A percentile compares a stretch with the other conserved stretches of the same genome.
These are phyloP conservation scores for Arthrinium puccinioides DNA, from an alignment of 2,329 filamentous ascomycete genomes.

Conservation along the genomic window DNA sequence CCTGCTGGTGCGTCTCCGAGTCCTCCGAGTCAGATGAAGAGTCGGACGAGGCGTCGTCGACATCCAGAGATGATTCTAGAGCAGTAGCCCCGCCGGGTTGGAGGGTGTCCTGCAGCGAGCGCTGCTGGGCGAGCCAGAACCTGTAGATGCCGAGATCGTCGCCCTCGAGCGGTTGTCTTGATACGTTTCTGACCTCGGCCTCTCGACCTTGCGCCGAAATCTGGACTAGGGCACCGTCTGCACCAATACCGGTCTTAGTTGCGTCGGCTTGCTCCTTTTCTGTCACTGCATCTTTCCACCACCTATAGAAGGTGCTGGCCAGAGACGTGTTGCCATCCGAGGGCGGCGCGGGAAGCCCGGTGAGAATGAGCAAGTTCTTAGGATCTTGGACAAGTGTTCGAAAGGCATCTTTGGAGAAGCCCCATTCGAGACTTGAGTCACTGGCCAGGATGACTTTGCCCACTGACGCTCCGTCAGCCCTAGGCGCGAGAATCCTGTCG, in stretches of 20 bases:
- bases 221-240: conserved; percentile 51
- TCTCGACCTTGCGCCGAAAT: conserved; percentile 58
- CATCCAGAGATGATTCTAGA: conserved; percentile 63
- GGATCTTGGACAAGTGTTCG: conserved; percentile 66
- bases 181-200: conserved; percentile 53
- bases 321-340: conserved; percentile 37
- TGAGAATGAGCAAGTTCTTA: conserved; percentile 80
- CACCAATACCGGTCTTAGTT: conserved; percentile 5
- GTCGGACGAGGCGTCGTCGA: conserved; percentile 77
- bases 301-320: conserved; percentile 71
- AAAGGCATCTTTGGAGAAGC: conserved; percentile 79
- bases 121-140: conserved; percentile 83
- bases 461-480: conserved; percentile 30
- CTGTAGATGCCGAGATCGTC: conserved; percentile 79
- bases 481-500: conserved; percentile 54
- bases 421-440: conserved; percentile 88
- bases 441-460: conserved; percentile 83
- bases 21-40: conserved; percentile 83
- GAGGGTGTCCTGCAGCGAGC: conserved; percentile 76
- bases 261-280: conserved; percentile 25
- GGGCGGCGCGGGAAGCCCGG: conserved; percentile 58
- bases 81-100: conserved; percentile 61
- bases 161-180: conserved; percentile 60
- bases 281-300: conserved; percentile 59
- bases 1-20: conserved; percentile 83